Evolutionary conservation across 371 early-diverging fungal species (phyloP).

Genomic region (Zychaea mexicana): DNA sequence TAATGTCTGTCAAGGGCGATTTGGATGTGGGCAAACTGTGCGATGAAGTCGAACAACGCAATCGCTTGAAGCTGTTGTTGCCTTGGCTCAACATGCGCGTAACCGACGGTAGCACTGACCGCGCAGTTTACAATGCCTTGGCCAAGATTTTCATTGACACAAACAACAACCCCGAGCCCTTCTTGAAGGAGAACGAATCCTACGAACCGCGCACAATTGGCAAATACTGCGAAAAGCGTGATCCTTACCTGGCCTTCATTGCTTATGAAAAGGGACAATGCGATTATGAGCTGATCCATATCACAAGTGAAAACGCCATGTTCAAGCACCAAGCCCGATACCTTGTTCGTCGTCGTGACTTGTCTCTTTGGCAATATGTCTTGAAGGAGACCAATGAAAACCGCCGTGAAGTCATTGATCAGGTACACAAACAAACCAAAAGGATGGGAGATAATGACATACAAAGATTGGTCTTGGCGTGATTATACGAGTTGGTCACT

Average conservation of each 20-base stretch:
- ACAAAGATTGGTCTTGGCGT: not conserved
- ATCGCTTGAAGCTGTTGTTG: constrained; percentile 92
- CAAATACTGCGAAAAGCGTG: constrained; percentile 97
- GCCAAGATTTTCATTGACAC: constrained; percentile 99
- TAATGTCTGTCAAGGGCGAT: constrained; percentile 77
- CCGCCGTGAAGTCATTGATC: constrained; percentile 91
- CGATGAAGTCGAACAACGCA: constrained; percentile 92
- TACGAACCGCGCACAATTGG: constrained; percentile 93
- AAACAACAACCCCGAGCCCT: constrained; percentile 96
- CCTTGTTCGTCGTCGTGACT: constrained; percentile 88
- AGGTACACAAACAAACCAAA: constrained; percentile 53
- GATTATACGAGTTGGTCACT: not conserved
- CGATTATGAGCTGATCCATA: constrained; percentile 88
- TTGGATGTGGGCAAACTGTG: constrained; percentile 89
- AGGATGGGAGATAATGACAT: not conserved
- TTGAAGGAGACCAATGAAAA: constrained; percentile 78
- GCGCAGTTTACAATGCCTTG: constrained; percentile 92
- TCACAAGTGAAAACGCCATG: constrained; percentile 97
- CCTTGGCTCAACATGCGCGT: constrained; percentile 92
- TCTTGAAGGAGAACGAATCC: constrained; percentile 89
- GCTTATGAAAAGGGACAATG: constrained; percentile 96
- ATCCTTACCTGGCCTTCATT: constrained; percentile 94
- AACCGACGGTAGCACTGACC: constrained; percentile 85
- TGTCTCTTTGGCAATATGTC: constrained; percentile 84
- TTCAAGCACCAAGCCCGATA: constrained; percentile 98